Base-by-base conservation (phyloP, 2,329 filamentous ascomycete genomes). In the Aspergillus phoenicis region DNA sequence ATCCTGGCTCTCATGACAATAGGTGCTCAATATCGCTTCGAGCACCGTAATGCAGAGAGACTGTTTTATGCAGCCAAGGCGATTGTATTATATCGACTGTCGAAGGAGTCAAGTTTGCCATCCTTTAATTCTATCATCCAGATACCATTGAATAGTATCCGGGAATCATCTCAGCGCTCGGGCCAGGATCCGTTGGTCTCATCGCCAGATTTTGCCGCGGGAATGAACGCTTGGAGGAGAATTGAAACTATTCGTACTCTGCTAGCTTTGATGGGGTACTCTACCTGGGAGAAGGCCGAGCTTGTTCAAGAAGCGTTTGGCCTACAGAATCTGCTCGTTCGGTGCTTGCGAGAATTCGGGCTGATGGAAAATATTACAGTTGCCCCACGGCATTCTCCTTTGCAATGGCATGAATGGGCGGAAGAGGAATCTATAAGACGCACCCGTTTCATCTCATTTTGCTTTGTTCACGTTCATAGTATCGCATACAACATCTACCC, bases 1-100 rank as follows among this genome's bases (percentile, higher is more conserved):
- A 77, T 90, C 5, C 76, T 92, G 28, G 88, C 88, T 0, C 84
- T 91, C 15, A 79, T 89, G 22, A 87, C 89, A 0, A 84, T 91
- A 2, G 80, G 81, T 1, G 76, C 81, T 1, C 73, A 80, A 36
- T 81, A 81, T 65, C 75, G 82, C 28, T 85, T 84, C 65, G 83
- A 85, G 57, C 69, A 72, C 38, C 68, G 64, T 20, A 72, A 72
- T 54, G 71, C 73, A 6, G 68, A 71, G 56, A 64, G 66, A 30
- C 65, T 76, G 6, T 51, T 89, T 83, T 13, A 87, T 85, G 8
- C 78, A 87, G 54, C 80, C 84, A 68, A 84, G 84, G 57, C 77
- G 85, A 88, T 91, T 55, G 81, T 88, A 8, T 78, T 90, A 3
- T 87, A 90, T 65, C 86, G 86, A 2, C 87, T 73, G 26, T 66